Base-by-base conservation (phyloP, 139 green algal genomes). In the Chlorella sp. region DNA sequence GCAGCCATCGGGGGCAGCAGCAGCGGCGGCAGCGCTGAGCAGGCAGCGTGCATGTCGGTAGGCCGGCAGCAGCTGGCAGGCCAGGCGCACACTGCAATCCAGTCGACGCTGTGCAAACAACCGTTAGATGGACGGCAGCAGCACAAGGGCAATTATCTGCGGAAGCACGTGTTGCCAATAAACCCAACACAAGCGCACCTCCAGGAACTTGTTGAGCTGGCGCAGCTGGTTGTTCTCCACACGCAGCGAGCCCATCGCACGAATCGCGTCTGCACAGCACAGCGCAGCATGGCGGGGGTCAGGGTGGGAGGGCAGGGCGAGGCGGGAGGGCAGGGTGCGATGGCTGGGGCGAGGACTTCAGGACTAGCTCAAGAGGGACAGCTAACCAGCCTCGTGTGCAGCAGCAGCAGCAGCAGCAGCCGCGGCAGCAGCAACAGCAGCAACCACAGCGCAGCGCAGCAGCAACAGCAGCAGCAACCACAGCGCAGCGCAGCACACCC, bases 141-240 rank as follows among this genome's bases (percentile, higher is more conserved):
- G n/a, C n/a, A n/a, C n/a, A n/a, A n/a, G n/a, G n/a, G 22, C 56
- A 65, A 20, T 65, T 65, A 24, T 65, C 56, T 65, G 56, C 56
- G 3, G 56, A 20, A 30, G 56, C 56, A 30, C 3, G 56, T 20
- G n/a, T n/a, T n/a, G n/a, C n/a, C 74, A 17, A 80, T 20, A 56
- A 7, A 80, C 3, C 6, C 30, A 58, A 26, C 16, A 43, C 36
- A 30, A 26, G 6, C 86, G 34, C 67, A 87, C 90, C 85, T 94
- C 91, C 40, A 94, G 64, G 44, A 94, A 93, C 74, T 94, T 94
- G 75, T 93, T 94, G 28, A 94, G 86, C 84, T 93, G 91, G 16
- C 80, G 86, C 43, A 94, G 83, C 86, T 94, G 91, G 38, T 90
- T 88, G 58, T 89, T 90, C 76, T 94, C 90, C 65, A 91, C 85